These are phyloP conservation scores for Silene noctiflora DNA, from an alignment of 179 eudicot species.

Conservation along the genomic window DNA sequence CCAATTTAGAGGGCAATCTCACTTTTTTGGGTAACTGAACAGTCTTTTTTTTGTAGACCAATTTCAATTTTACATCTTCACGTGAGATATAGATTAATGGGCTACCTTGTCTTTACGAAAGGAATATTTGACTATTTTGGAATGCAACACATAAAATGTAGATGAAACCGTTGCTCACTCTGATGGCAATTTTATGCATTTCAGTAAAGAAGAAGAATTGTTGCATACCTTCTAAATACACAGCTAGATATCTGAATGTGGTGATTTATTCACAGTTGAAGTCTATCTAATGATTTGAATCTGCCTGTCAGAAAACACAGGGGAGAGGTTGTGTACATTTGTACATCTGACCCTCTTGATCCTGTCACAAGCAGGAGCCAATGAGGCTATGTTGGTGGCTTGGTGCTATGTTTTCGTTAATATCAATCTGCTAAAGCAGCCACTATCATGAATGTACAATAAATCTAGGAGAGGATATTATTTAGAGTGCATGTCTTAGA, in stretches of 20 bases:
- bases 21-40: conserved; percentile 76
- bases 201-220: not conserved
- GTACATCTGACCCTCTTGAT: not conserved
- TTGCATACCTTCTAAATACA: not conserved
- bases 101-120: not conserved
- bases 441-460: not conserved
- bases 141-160: not conserved
- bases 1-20: conserved; percentile 88
- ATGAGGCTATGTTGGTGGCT: too few species aligned
- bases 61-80: not conserved
- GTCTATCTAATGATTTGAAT: too few species aligned
- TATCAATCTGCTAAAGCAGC: not conserved
- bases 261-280: too few species aligned
- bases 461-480: not conserved
- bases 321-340: not conserved
- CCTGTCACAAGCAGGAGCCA: not conserved
- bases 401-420: not conserved
- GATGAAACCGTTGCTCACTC: not conserved
- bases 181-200: not conserved
- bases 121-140: not conserved
- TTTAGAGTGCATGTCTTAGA: conserved; percentile 6
- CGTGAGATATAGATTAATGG: not conserved
- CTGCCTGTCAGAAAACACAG: not conserved
- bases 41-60: not conserved
- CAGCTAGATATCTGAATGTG: too few species aligned